phyloP scores from a whole-genome alignment of 1,284 basidiomycete genomes.

The Xerocomus minutiporus region DNA sequence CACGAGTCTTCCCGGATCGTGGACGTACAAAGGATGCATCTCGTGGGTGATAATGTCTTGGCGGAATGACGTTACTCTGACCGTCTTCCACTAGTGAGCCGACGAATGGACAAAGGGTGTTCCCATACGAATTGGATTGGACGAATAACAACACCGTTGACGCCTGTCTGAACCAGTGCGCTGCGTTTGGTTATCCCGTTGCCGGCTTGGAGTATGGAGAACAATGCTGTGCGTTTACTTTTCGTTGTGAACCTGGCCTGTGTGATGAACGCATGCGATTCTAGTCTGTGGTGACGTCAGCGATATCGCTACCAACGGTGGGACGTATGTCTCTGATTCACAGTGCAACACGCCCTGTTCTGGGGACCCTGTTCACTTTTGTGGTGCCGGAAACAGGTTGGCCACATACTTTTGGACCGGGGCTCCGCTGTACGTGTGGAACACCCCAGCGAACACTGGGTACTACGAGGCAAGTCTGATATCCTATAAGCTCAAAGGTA shows the following conservation, averaged over 20 bases:
- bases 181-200: constrained; percentile 60
- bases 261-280: constrained; percentile 1
- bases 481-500: neutral
- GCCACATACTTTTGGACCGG: constrained; percentile 62
- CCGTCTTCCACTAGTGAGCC: constrained; percentile 30
- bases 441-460: constrained; percentile 58
- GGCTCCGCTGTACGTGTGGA: constrained; percentile 50
- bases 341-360: constrained; percentile 60
- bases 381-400: constrained; percentile 50
- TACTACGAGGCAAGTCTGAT: constrained; percentile 50
- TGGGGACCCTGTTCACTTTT: constrained; percentile 36
- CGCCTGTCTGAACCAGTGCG: constrained; percentile 60
- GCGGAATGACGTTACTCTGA: neutral
- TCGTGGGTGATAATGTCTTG: constrained; percentile 37
- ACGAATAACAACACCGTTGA: constrained; percentile 57
- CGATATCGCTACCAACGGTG: constrained; percentile 46
- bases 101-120: constrained; percentile 37
- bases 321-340: constrained; percentile 39
- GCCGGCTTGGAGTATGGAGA: constrained; percentile 57
- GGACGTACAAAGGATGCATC: constrained; percentile 63
- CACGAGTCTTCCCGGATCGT: constrained; percentile 57
- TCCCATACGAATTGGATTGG: constrained; percentile 58
- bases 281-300: constrained; percentile 64
- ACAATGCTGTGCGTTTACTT: constrained; percentile 53
- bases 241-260: neutral